Base-by-base conservation (phyloP, 768 basidiomycete species). In the Boletus tomentosulus region DNA sequence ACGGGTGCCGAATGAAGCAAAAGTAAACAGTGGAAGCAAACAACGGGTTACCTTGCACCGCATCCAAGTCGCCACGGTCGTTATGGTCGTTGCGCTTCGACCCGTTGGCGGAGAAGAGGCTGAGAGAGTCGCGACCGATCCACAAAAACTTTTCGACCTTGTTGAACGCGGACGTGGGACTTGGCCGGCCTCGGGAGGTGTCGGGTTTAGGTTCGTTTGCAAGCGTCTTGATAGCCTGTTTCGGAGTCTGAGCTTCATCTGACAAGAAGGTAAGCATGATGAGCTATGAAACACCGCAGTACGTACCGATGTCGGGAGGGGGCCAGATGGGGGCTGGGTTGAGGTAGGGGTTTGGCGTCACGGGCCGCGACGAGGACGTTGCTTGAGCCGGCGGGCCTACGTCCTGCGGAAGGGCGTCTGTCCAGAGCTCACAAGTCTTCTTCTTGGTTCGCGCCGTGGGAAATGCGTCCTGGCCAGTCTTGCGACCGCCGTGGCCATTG, bases 131-230 rank as follows among this genome's bases (percentile, higher is more conserved):
- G 8, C 65, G 71, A 13, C 65, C 61, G 51, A 65, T 69, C 45
- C 65, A 70, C 1, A 72, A 59, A 3, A 70, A 62, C 45, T 66
- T 71, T 46, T 69, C 73, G 15, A 70, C 69, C 59, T 67, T 71
- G 55, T 70, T 62, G 45, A 66, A 59, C 0, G 70, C 58, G 10
- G 49, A n/a, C 3, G 62, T 24, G 2, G 48, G 27, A 22, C 43
- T 43, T 6, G 55, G 1, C 2, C 53, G 58, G 7, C 10, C 28
- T 30, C 48, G 59, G 4, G 43, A 11, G n/a, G 43, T 10, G 28
- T 51, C 51, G 13, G 16, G 15, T 4, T 6, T 46, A 0, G 44
- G 38, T 22, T 56, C 58, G 6, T 7, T 35, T 25, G 27, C 48
- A 15, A 50, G 45, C 1, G 47, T 0, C 44, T 41, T 58, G 12